Evolutionary conservation across 768 basidiomycete species (phyloP).

Genomic region (Leccinum longicurvipes): DNA sequence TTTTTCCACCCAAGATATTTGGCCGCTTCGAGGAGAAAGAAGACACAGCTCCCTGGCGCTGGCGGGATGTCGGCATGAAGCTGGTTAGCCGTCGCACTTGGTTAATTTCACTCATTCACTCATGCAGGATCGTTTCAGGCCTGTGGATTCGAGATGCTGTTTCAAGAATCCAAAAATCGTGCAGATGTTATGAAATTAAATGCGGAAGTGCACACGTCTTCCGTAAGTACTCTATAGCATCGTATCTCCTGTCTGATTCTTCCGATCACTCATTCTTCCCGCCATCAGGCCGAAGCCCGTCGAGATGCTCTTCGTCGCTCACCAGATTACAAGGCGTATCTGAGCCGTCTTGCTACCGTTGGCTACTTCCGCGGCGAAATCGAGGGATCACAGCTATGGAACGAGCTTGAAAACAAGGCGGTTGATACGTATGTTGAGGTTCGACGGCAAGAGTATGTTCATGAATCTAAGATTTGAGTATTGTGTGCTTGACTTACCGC

Average conservation of each 20-base stretch:
- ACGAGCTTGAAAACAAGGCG: slow-evolving; percentile 67
- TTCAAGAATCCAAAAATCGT: slow-evolving; percentile 74
- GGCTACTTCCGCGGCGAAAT: slow-evolving; percentile 80
- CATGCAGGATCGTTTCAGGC: slow-evolving; percentile 46
- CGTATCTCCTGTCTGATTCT: not conserved
- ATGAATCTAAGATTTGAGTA: not conserved
- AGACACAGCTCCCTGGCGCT: slow-evolving; percentile 65
- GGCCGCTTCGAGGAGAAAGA: slow-evolving; percentile 66
- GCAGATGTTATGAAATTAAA: slow-evolving; percentile 36
- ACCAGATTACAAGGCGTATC: slow-evolving; percentile 66
- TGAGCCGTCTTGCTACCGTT: slow-evolving; percentile 57
- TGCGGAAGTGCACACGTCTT: slow-evolving; percentile 39
- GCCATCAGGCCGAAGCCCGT: slow-evolving; percentile 52
- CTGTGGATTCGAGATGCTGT: slow-evolving; percentile 96
- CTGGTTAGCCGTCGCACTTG: slow-evolving; percentile 49
- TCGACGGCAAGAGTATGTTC: slow-evolving; percentile 63
- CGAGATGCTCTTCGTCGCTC: slow-evolving; percentile 68
- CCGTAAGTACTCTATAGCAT: slow-evolving; percentile 39
- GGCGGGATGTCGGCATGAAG: slow-evolving; percentile 91
- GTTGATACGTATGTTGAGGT: slow-evolving; percentile 59
- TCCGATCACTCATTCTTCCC: not conserved
- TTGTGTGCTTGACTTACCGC: slow-evolving; percentile 2
- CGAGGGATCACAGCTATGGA: slow-evolving; percentile 78
- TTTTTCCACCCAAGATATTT: slow-evolving; percentile 88
- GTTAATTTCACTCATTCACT: not conserved